Percentiles rank a stretch among this genome's conserved stretches.
phyloP scores from a whole-genome alignment of 2,329 filamentous ascomycete genomes.

The Colletotrichum paranaense region DNA sequence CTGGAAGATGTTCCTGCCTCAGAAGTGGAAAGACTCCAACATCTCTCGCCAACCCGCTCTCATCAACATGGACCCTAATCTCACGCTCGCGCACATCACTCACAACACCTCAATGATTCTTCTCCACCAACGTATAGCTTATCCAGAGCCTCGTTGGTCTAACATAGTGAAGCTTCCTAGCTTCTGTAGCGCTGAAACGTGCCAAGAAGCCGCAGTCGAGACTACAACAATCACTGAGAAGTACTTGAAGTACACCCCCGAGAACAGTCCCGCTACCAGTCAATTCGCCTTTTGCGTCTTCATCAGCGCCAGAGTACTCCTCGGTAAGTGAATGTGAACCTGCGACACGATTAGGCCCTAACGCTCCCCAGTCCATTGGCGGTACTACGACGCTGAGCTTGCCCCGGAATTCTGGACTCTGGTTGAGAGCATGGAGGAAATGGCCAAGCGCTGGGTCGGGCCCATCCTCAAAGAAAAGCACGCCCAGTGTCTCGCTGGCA shows the following conservation, averaged over 20 bases:
- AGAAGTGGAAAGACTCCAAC: slow-evolving; percentile 53
- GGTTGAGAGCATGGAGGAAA: slow-evolving; percentile 43
- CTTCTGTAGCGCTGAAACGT: slow-evolving; percentile 59
- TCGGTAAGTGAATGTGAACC: slow-evolving; percentile 36
- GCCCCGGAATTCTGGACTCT: slow-evolving; percentile 43
- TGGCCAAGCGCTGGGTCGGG: slow-evolving; percentile 44
- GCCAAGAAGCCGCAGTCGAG: slow-evolving; percentile 56
- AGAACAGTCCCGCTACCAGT: slow-evolving; percentile 41
- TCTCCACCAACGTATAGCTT: slow-evolving; percentile 60
- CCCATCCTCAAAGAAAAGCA: slow-evolving; percentile 15
- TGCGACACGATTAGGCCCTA: background rate
- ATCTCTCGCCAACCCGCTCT: slow-evolving; percentile 41
- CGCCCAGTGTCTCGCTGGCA: slow-evolving; percentile 36
- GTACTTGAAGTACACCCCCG: slow-evolving; percentile 53
- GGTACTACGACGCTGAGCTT: slow-evolving; percentile 39
- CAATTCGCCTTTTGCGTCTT: slow-evolving; percentile 61
- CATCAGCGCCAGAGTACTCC: slow-evolving; percentile 55
- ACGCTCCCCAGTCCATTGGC: slow-evolving; percentile 41
- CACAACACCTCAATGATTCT: slow-evolving; percentile 63
- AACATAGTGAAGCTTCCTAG: slow-evolving; percentile 50
- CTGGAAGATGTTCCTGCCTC: slow-evolving; percentile 57
- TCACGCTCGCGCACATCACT: slow-evolving; percentile 60
- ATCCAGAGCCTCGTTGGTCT: slow-evolving; percentile 47
- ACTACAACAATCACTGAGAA: slow-evolving; percentile 58
- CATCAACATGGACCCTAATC: slow-evolving; percentile 57